phyloP scores from a whole-genome alignment of 192 early-diverging fungal genomes.

The Backusella westeae region DNA sequence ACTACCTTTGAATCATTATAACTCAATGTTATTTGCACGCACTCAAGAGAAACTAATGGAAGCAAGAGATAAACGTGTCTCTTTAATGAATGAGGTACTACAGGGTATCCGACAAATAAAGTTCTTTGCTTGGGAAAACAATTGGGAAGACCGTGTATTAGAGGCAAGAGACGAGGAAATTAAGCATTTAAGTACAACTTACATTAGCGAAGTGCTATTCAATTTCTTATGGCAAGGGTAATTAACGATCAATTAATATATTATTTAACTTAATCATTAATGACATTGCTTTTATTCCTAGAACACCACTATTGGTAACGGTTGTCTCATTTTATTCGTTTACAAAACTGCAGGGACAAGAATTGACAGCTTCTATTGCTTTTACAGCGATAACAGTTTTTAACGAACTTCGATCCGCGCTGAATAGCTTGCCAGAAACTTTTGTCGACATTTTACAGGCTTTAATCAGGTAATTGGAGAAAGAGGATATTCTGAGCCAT shows the following conservation, averaged over 20 bases:
- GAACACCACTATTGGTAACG: constrained; percentile 56
- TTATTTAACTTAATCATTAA: background rate
- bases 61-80: constrained; percentile 66
- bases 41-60: constrained; percentile 63
- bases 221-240: constrained; percentile 43
- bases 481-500: background rate
- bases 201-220: constrained; percentile 25
- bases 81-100: constrained; percentile 67
- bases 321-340: constrained; percentile 61
- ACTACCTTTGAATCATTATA: constrained; percentile 40
- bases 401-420: constrained; percentile 43
- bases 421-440: constrained; percentile 41
- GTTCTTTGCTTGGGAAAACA: constrained; percentile 55
- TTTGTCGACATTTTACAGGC: constrained; percentile 22
- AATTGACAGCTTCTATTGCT: constrained; percentile 59
- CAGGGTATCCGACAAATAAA: constrained; percentile 64
- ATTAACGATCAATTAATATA: constrained; percentile 13
- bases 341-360: constrained; percentile 52
- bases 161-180: constrained; percentile 30
- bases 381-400: constrained; percentile 73
- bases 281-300: constrained; percentile 15
- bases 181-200: constrained; percentile 16
- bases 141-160: constrained; percentile 31
- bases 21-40: constrained; percentile 32
- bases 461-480: constrained; percentile 19